Conservation (phyloP, 129 eudicot genomes). For the Oenanthe sinensis region DNA sequence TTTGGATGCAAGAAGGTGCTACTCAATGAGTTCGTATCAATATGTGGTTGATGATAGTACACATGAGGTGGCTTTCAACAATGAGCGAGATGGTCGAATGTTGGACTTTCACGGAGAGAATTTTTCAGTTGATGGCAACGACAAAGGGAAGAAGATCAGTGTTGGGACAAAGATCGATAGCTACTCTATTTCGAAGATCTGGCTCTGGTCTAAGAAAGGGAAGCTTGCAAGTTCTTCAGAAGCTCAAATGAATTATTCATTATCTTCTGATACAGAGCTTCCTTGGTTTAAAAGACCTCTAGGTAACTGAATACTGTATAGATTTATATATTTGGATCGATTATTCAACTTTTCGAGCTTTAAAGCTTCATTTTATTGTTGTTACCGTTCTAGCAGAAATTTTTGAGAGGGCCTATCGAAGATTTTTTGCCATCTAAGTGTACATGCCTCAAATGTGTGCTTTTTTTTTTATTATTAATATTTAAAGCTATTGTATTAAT, state of each 20-base stretch:
- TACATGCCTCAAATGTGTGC: neutral
- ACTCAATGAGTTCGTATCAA: constrained; percentile 89
- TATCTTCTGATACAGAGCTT: constrained; percentile 42
- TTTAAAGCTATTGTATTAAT: neutral
- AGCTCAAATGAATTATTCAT: constrained; percentile 25
- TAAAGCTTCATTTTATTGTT: constrained; percentile 19
- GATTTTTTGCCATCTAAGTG: neutral
- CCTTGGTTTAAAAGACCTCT: constrained; percentile 46
- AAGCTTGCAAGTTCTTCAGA: constrained; percentile 60
- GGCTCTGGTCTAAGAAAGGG: constrained; percentile 92
- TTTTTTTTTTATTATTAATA: neutral
- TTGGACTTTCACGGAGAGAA: constrained; percentile 20
- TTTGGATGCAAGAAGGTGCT: constrained; percentile 84
- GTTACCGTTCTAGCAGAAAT: neutral
- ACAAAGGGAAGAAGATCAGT: constrained; percentile 70
- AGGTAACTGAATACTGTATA: constrained; percentile 39
- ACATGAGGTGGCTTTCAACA: constrained; percentile 49
- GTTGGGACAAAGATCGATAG: constrained; percentile 77
- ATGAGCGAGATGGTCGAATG: constrained; percentile 22
- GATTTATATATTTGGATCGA: constrained; percentile 20
- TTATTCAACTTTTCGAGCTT: constrained; percentile 13
- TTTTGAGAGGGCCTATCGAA: constrained; percentile 23
- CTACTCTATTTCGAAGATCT: constrained; percentile 88
- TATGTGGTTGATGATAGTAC: constrained; percentile 63
- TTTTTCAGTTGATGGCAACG: constrained; percentile 24